Percentiles rank a stretch among this genome's conserved stretches.
Conservation (phyloP, 164 flowering plant species). For the Nelumbo lutea region DNA sequence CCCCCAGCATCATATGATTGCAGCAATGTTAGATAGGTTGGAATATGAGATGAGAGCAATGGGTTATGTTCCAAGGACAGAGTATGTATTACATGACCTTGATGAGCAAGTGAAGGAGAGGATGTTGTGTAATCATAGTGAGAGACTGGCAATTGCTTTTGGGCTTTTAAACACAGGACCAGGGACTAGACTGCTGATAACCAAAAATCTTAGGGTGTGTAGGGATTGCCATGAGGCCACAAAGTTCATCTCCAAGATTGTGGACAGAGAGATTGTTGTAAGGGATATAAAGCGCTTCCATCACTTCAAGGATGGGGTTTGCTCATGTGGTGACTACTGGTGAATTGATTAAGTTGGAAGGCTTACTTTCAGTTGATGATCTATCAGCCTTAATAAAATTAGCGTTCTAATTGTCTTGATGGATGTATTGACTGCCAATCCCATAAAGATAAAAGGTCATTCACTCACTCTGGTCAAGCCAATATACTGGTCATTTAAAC, state of each 20-base stretch:
- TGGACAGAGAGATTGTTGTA: slow-evolving; percentile 19
- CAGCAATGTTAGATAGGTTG: slow-evolving; percentile 16
- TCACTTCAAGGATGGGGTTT: slow-evolving; percentile 20
- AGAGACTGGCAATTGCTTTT: slow-evolving; percentile 26
- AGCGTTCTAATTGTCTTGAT: background rate
- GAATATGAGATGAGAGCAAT: slow-evolving; percentile 21
- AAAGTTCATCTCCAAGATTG: slow-evolving; percentile 22
- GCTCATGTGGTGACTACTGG: slow-evolving; percentile 24
- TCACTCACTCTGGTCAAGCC: background rate
- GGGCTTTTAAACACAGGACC: slow-evolving; percentile 20
- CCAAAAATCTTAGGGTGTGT: slow-evolving; percentile 24
- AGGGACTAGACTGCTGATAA: slow-evolving; percentile 12
- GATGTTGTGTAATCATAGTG: slow-evolving; percentile 26
- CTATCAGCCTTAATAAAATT: background rate
- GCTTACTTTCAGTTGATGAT: background rate
- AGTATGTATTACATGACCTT: slow-evolving; percentile 23
- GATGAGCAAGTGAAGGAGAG: slow-evolving; percentile 21
- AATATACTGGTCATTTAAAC: background rate
- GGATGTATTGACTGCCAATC: background rate
- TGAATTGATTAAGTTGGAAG: slow-evolving; percentile 1
- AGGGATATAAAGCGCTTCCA: slow-evolving; percentile 24
- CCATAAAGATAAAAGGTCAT: background rate
- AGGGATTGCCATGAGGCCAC: slow-evolving; percentile 24
- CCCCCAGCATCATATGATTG: slow-evolving; percentile 19
- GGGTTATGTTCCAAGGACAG: slow-evolving; percentile 27